A percentile compares a stretch with the other conserved stretches of the same genome.
Conservation (phyloP, 352 stramenopile genomes). For the Pythium dissimile region DNA sequence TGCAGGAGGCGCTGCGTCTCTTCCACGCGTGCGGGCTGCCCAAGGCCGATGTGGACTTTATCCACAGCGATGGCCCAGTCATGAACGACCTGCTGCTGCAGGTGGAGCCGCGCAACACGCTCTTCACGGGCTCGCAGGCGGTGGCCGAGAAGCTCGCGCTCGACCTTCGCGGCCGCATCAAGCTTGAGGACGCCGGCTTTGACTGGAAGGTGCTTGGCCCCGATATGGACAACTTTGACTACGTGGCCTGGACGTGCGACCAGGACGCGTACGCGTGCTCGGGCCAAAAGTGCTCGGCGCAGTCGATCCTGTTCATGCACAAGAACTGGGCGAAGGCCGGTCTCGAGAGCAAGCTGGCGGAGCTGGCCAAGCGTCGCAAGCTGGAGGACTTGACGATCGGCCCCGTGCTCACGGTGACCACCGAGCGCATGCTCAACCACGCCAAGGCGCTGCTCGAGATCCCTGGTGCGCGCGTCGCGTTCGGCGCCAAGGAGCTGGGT, state of each 20-base stretch:
- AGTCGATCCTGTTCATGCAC: conserved; percentile 98
- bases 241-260: conserved; percentile 97
- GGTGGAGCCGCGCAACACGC: conserved; percentile 93
- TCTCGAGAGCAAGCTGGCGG: conserved; percentile 92
- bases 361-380: conserved; percentile 85
- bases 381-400: conserved; percentile 95
- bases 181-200: conserved; percentile 98
- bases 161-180: conserved; percentile 90
- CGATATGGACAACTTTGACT: conserved; percentile 95
- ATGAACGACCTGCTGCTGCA: conserved; percentile 95
- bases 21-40: conserved; percentile 96
- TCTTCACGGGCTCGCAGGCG: conserved; percentile 95
- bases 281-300: conserved; percentile 98
- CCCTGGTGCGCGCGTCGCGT: conserved; percentile 92
- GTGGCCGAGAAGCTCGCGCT: conserved; percentile 93
- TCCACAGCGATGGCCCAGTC: conserved; percentile 93
- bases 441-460: conserved; percentile 89
- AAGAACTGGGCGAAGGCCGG: conserved; percentile 94
- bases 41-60: conserved; percentile 94
- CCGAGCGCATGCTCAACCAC: conserved; percentile 94
- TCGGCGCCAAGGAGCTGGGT: conserved; percentile 92
- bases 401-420: conserved; percentile 96
- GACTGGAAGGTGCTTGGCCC: conserved; percentile 98
- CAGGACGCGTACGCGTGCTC: conserved; percentile 98
- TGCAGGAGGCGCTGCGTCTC: conserved; percentile 97